phyloP scores from a whole-genome alignment of 768 basidiomycete genomes.

The Neoboletus subvelutipes region DNA sequence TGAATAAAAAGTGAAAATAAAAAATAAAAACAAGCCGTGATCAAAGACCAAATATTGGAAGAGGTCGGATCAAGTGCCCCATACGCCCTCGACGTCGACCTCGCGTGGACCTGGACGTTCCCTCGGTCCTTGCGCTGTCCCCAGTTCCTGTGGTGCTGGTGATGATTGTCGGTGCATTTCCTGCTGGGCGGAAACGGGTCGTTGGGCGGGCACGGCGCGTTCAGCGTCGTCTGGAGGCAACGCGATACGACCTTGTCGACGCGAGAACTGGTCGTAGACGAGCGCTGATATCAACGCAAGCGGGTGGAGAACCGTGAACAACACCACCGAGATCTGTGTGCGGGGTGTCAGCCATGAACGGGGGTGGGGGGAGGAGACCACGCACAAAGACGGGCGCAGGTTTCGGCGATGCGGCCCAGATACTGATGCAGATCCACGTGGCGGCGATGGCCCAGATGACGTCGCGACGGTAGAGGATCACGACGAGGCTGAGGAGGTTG shows the following conservation, averaged over 20 bases:
- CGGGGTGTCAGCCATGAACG: background rate
- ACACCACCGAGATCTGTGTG: conserved; percentile 56
- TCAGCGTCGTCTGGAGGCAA: conserved; percentile 40
- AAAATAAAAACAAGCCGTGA: too few relatives aligned
- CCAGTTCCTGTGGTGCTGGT: background rate
- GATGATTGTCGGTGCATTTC: conserved; percentile 9
- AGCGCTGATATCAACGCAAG: conserved; percentile 50
- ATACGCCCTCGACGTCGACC: conserved; percentile 42
- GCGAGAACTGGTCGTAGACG: conserved; percentile 35
- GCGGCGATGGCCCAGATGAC: conserved; percentile 75
- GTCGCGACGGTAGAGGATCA: conserved; percentile 58
- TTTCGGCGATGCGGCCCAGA: conserved; percentile 63
- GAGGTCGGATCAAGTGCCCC: conserved; percentile 36
- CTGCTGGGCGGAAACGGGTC: background rate
- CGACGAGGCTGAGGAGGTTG: conserved; percentile 57
- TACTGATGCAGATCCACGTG: conserved; percentile 67
- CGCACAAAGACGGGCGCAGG: conserved; percentile 64
- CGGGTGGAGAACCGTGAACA: conserved; percentile 69
- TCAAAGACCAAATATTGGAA: too few relatives aligned
- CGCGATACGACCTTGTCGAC: conserved; percentile 37
- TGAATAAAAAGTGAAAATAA: too few relatives aligned
- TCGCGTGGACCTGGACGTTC: conserved; percentile 35
- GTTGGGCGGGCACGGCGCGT: background rate
- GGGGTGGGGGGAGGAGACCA: too few relatives aligned
- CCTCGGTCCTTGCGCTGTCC: background rate